Evolutionary conservation across 228 moss, liverwort and hornwort genomes (phyloP).

Genomic region (Sphagnum fallax): DNA sequence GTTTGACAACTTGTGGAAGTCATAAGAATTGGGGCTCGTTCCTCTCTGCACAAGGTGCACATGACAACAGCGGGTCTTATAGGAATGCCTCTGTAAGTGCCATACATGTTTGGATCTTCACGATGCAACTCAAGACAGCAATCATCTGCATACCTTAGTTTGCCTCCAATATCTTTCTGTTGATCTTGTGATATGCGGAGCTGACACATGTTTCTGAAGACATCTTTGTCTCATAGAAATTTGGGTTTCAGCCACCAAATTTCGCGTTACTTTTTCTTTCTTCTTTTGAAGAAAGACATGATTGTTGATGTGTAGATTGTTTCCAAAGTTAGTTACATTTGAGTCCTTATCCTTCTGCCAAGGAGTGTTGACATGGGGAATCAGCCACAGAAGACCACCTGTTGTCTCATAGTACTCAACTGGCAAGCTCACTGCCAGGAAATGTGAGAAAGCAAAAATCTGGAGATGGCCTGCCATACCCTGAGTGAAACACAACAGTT

Average conservation of each 20-base stretch:
- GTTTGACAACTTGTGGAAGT: not conserved
- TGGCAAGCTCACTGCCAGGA: slow-evolving; percentile 75
- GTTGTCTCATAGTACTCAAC: slow-evolving; percentile 79
- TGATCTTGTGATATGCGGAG: too few relatives aligned
- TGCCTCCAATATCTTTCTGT: too few relatives aligned
- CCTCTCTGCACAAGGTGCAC: not conserved
- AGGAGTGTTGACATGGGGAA: slow-evolving; percentile 69
- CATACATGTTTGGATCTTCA: too few relatives aligned
- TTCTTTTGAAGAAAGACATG: slow-evolving; percentile 11
- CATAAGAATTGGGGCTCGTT: not conserved
- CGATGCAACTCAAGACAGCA: too few relatives aligned
- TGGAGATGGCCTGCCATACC: slow-evolving; percentile 95
- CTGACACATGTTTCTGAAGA: not conserved
- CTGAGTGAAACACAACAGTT: slow-evolving; percentile 15
- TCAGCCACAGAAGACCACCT: slow-evolving; percentile 87
- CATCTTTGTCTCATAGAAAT: not conserved
- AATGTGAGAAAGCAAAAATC: slow-evolving; percentile 81
- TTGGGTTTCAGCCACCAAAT: slow-evolving; percentile 6
- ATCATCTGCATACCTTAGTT: too few relatives aligned
- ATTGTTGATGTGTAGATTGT: slow-evolving; percentile 20
- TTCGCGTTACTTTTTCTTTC: slow-evolving; percentile 4
- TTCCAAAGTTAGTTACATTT: slow-evolving; percentile 26
- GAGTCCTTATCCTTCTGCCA: slow-evolving; percentile 42
- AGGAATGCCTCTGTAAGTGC: too few relatives aligned
- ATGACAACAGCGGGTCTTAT: not conserved